Conservation (phyloP, 495 filamentous ascomycete species). For the Pyronema omphalodes region DNA sequence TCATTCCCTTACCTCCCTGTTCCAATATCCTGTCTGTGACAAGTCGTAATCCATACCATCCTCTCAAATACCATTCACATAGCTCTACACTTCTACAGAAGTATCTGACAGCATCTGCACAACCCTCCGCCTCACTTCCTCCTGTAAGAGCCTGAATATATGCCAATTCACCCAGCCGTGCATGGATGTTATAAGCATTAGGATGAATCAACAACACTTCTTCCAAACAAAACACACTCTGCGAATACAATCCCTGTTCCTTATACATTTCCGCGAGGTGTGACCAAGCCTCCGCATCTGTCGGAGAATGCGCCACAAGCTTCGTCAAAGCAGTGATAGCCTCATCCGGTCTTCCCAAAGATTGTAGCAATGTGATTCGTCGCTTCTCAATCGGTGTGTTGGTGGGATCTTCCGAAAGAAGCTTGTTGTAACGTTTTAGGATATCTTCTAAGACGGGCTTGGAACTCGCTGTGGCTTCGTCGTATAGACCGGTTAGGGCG, state of each 20-base stretch:
- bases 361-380: slow-evolving; percentile 58
- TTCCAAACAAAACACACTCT: slow-evolving; percentile 77
- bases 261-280: slow-evolving; percentile 79
- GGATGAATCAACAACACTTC: slow-evolving; percentile 78
- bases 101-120: slow-evolving; percentile 55
- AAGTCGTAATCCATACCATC: slow-evolving; percentile 76
- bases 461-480: slow-evolving; percentile 63
- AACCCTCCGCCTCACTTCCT: slow-evolving; percentile 30
- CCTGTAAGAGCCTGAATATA: slow-evolving; percentile 36
- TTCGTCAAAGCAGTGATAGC: slow-evolving; percentile 55
- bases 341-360: slow-evolving; percentile 46
- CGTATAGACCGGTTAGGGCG: slow-evolving; percentile 62
- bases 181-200: slow-evolving; percentile 94
- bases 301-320: slow-evolving; percentile 66
- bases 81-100: slow-evolving; percentile 85
- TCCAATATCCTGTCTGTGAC: slow-evolving; percentile 31
- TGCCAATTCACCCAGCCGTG: slow-evolving; percentile 64
- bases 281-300: slow-evolving; percentile 85
- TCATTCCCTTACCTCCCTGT: slow-evolving; percentile 10
- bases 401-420: slow-evolving; percentile 53
- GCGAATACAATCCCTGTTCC: slow-evolving; percentile 50
- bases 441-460: slow-evolving; percentile 43
- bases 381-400: slow-evolving; percentile 79
- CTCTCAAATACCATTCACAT: slow-evolving; percentile 78
- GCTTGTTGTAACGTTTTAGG: slow-evolving; percentile 55